Evolutionary conservation across 768 basidiomycete species (phyloP), one percentile per base, ranked within the genome.

Genomic region (Daedaleopsis sinensis): DNA sequence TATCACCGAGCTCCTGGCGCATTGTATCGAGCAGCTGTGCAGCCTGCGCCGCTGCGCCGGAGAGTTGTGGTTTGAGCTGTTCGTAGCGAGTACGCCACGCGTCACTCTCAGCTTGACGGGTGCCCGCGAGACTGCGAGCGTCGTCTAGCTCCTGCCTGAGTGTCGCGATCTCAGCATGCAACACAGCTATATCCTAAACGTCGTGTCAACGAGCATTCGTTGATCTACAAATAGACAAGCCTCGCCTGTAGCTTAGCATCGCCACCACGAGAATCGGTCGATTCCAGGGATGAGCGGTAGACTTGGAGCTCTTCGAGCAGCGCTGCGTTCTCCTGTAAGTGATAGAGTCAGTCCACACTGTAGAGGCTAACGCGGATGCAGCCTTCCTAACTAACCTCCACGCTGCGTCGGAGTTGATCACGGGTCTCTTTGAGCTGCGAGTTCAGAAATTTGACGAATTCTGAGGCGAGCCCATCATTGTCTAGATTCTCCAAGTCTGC

Each of bases 401-500:
- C 54, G 11, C 11, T 9, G 16, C 11, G 24, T 18, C 48, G 50
- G 9, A 64, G 36, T 18, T 55, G 24, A 12, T 56, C 53, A 11
- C 58, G 57, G 13, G 47, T 53, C 11, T 48, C 55, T 19, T 64
- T 56, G n/a, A 64, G 46, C 44, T 64, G 58, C 11, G 43, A 51
- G 12, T 53, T 53, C 6, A 64, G 51, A 16, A 57, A 57, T 23
- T 53, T 59, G 46, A 60, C 58, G 27, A 64, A 59, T 15, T 64
- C 63, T 5, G 46, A 55, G 11, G 58, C 35, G 10, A 60, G 38
- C n/a, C 44, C 44, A 4, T 38, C 18, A 21, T n/a, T n/a, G n/a
- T 60, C 44, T 8, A 24, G 36, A 1, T 12, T 39, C 4, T 32
- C 27, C 4, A 59, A 6, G 32, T 46, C 36, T 1, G 11, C 42